phyloP scores from a whole-genome alignment of 495 filamentous ascomycete genomes.

The Annulohypoxylon nitens region DNA sequence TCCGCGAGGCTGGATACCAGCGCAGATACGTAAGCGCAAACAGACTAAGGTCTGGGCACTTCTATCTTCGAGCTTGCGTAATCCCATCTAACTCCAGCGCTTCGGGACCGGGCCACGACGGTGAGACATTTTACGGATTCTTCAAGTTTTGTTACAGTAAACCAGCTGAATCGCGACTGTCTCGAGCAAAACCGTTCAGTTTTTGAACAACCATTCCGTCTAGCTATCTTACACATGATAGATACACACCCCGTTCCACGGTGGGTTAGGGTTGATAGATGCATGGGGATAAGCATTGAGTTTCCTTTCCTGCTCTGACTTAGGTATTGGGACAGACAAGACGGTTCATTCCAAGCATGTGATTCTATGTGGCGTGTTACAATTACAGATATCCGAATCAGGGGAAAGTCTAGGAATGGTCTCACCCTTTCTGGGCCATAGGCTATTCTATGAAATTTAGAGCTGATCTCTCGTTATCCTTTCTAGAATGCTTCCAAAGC shows the following conservation, averaged over 20 bases:
- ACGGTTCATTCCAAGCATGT: slow-evolving; percentile 14
- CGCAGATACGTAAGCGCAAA: slow-evolving; percentile 9
- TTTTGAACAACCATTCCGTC: neutral
- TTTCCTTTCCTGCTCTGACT: slow-evolving; percentile 14
- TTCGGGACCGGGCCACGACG: slow-evolving; percentile 31
- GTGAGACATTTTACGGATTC: slow-evolving; percentile 32
- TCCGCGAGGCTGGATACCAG: slow-evolving; percentile 1
- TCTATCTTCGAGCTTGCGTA: slow-evolving; percentile 29
- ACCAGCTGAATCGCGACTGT: neutral
- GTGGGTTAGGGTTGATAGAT: slow-evolving; percentile 40
- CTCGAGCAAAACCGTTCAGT: neutral
- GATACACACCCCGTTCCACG: slow-evolving; percentile 23
- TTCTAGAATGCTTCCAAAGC: neutral
- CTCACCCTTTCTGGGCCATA: neutral
- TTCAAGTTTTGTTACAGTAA: slow-evolving; percentile 43
- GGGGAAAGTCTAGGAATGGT: neutral
- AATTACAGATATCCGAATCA: slow-evolving; percentile 13
- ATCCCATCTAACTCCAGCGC: slow-evolving; percentile 22
- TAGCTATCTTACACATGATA: slow-evolving; percentile 15
- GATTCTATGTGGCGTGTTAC: slow-evolving; percentile 20
- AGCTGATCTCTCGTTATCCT: neutral
- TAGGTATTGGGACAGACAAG: slow-evolving; percentile 4
- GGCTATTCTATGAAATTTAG: neutral
- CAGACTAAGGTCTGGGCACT: slow-evolving; percentile 4
- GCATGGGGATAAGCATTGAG: neutral